A percentile compares a stretch with the other conserved stretches of the same genome.
Evolutionary conservation across 306 rosid genomes (phyloP).

Genomic region (Pyrus bretschneideri): DNA sequence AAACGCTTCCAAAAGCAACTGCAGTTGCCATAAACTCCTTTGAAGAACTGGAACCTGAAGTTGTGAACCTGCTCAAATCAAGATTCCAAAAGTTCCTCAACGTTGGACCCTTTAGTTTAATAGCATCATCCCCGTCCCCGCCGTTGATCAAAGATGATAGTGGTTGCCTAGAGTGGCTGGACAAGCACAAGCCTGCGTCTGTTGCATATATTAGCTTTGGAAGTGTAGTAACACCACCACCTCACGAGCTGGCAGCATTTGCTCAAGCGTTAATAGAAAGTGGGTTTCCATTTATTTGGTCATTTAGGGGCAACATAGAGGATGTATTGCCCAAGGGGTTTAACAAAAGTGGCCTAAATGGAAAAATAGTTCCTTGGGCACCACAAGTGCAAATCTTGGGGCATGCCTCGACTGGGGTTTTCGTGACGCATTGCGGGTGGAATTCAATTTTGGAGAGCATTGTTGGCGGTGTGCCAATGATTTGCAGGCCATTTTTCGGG

Average conservation of each 20-base stretch:
- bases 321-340: slow-evolving; percentile 33
- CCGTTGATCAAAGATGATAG: slow-evolving; percentile 14
- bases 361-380: slow-evolving; percentile 59
- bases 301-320: slow-evolving; percentile 37
- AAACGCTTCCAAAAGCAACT: slow-evolving; percentile 39
- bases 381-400: slow-evolving; percentile 39
- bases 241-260: slow-evolving; percentile 36
- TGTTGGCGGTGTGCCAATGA: slow-evolving; percentile 58
- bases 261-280: slow-evolving; percentile 47
- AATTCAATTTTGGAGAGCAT: slow-evolving; percentile 55
- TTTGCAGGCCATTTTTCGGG: slow-evolving; percentile 52
- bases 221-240: slow-evolving; percentile 44
- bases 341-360: slow-evolving; percentile 17
- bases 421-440: slow-evolving; percentile 68
- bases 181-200: slow-evolving; percentile 27
- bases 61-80: slow-evolving; percentile 18
- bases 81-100: slow-evolving; percentile 29
- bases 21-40: slow-evolving; percentile 62
- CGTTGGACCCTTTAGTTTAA: slow-evolving; percentile 56
- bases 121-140: slow-evolving; percentile 18
- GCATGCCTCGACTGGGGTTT: slow-evolving; percentile 39
- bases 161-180: slow-evolving; percentile 50
- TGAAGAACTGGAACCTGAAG: slow-evolving; percentile 22
- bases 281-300: slow-evolving; percentile 49
- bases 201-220: slow-evolving; percentile 64